These are phyloP conservation scores for Epichloe gansuensis DNA, from an alignment of 2,329 filamentous ascomycete genomes.

Conservation along the genomic window DNA sequence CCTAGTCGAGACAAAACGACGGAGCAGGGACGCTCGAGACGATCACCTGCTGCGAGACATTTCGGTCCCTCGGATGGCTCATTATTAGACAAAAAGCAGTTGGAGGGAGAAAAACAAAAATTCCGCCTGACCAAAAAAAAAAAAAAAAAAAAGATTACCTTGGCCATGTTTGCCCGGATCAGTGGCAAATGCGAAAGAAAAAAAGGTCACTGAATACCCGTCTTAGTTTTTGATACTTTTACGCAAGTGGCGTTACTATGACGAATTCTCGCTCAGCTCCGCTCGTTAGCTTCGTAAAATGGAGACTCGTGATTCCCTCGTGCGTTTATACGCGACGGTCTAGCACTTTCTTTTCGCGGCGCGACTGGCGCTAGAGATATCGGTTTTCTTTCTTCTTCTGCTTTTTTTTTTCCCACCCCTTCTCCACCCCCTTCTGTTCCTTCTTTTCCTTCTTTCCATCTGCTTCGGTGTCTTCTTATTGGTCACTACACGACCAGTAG, in stretches of 20 bases:
- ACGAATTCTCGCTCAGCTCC: not conserved
- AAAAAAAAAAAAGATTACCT: too few relatives aligned
- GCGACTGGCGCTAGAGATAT: too few relatives aligned
- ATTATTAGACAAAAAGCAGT: too few relatives aligned
- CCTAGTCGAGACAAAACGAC: not conserved
- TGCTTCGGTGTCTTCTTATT: not conserved
- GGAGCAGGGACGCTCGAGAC: not conserved
- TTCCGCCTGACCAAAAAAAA: too few relatives aligned
- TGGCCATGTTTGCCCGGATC: not conserved
- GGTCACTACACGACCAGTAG: not conserved
- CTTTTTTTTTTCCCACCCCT: not conserved
- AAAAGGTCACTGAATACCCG: not conserved
- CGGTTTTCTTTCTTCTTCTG: not conserved
- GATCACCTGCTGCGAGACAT: not conserved
- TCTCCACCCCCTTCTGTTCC: not conserved
- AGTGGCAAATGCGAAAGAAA: not conserved
- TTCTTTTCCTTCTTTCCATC: not conserved
- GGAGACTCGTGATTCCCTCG: not conserved
- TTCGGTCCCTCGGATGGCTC: not conserved
- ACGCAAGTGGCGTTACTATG: not conserved
- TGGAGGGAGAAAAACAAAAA: too few relatives aligned
- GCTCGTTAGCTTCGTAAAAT: not conserved
- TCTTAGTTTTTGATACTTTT: too few relatives aligned
- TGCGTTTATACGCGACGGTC: not conserved
- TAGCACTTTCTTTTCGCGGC: not conserved